These are phyloP conservation scores for Pseudocercospora eumusae DNA, from an alignment of 2,329 filamentous ascomycete genomes.

Conservation along the genomic window DNA sequence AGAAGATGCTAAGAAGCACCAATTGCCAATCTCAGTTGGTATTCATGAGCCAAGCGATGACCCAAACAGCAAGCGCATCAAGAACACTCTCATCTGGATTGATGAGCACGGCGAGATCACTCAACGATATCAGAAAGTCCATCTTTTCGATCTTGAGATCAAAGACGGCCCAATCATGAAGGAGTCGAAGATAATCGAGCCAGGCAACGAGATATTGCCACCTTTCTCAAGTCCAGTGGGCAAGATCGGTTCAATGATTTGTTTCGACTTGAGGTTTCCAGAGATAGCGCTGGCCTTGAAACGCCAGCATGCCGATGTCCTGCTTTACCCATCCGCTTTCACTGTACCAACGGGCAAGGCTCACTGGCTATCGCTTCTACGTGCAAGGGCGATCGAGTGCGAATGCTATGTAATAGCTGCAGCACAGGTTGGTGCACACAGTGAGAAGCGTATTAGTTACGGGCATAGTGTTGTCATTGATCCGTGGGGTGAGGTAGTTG, in stretches of 20 bases:
- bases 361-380: constrained; percentile 80
- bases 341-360: constrained; percentile 80
- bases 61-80: constrained; percentile 53
- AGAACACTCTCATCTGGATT: constrained; percentile 69
- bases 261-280: constrained; percentile 86
- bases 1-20: constrained; percentile 63
- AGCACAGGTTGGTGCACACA: constrained; percentile 75
- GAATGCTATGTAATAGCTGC: constrained; percentile 85
- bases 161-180: constrained; percentile 59
- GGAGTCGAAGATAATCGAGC: constrained; percentile 69
- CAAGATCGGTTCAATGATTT: constrained; percentile 76
- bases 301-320: constrained; percentile 67
- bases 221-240: constrained; percentile 76
- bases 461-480: constrained; percentile 83
- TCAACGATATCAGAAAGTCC: constrained; percentile 73
- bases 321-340: constrained; percentile 89
- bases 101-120: constrained; percentile 59
- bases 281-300: constrained; percentile 71
- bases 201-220: constrained; percentile 62
- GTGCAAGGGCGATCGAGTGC: constrained; percentile 82
- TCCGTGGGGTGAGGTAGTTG: constrained; percentile 78
- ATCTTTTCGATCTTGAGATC: constrained; percentile 73
- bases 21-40: constrained; percentile 78
- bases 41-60: constrained; percentile 71
- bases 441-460: constrained; percentile 76